Percentiles rank a stretch among this genome's conserved stretches.
Evolutionary conservation across 208 protist species (phyloP).

Genomic region (Acanthamoeba polyphaga): DNA sequence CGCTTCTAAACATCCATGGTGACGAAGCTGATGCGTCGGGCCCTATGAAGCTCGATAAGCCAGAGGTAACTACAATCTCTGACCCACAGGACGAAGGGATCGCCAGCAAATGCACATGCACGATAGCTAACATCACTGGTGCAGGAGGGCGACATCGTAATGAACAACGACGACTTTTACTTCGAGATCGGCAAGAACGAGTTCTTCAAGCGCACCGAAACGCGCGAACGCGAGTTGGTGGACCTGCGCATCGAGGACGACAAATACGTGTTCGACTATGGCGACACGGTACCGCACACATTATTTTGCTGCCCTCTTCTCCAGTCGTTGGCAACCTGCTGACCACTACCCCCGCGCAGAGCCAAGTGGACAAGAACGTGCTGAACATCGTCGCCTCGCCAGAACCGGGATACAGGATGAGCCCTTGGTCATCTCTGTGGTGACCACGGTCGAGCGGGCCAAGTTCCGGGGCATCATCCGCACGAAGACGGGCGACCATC

Average conservation of each 20-base stretch:
- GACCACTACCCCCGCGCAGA: background rate
- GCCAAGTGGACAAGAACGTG: constrained; percentile 28
- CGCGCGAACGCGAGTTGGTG: background rate
- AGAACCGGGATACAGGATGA: background rate
- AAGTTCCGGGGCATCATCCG: constrained; percentile 33
- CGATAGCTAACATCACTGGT: background rate
- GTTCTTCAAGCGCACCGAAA: constrained; percentile 6
- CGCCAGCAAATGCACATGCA: too few species aligned
- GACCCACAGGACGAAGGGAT: too few species aligned
- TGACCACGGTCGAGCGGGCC: background rate
- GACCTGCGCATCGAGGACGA: constrained; percentile 24
- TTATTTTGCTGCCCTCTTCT: background rate
- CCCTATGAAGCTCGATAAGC: background rate
- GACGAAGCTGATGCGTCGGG: background rate
- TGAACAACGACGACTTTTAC: constrained; percentile 11
- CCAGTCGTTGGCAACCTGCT: background rate
- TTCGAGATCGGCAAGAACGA: background rate
- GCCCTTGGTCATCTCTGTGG: background rate
- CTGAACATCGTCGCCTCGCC: background rate
- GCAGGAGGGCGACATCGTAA: background rate
- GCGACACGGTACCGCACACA: background rate
- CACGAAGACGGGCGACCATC: constrained; percentile 17
- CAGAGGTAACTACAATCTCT: background rate
- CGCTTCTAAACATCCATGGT: constrained; percentile 1
- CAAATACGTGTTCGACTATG: constrained; percentile 42